A percentile compares a stretch with the other conserved stretches of the same genome.
Evolutionary conservation across 2,329 filamentous ascomycete species (phyloP).

Genomic region (Neodidymelliopsis sp.): DNA sequence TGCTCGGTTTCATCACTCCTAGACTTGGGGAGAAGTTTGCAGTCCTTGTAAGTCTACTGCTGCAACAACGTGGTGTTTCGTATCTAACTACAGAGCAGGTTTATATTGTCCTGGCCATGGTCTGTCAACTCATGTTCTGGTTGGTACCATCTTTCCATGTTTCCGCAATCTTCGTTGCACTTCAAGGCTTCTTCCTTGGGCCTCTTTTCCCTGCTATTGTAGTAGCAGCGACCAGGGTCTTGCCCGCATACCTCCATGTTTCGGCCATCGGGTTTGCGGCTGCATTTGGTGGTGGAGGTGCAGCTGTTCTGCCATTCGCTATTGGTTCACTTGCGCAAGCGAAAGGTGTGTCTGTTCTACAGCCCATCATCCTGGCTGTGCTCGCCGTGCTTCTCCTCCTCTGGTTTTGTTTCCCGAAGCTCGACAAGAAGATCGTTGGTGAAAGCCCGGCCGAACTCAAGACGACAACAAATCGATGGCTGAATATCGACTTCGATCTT

Average conservation of each 20-base stretch:
- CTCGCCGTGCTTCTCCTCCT: conserved; percentile 57
- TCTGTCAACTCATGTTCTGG: conserved; percentile 76
- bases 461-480: conserved; percentile 16
- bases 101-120: conserved; percentile 70
- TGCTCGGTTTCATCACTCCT: conserved; percentile 77
- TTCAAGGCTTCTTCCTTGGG: conserved; percentile 79
- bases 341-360: conserved; percentile 63
- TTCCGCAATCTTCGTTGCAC: conserved; percentile 71
- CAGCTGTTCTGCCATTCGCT: conserved; percentile 67
- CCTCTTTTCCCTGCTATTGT: conserved; percentile 78
- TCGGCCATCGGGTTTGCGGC: conserved; percentile 78
- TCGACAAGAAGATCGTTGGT: conserved; percentile 18
- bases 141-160: conserved; percentile 76
- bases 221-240: conserved; percentile 72
- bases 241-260: conserved; percentile 77
- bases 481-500: conserved; percentile 32
- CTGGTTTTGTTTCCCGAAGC: conserved; percentile 53
- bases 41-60: conserved; percentile 42
- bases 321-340: conserved; percentile 71
- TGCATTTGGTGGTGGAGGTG: conserved; percentile 76
- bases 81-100: conserved; percentile 45
- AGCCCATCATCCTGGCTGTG: conserved; percentile 63
- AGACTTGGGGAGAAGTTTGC: conserved; percentile 71
- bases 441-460: background rate
- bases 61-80: background rate